Evolutionary conservation across 371 early-diverging fungal species (phyloP), one percentile per base, ranked within the genome.

Genomic region (Amoeboaphelidium protococcarum): DNA sequence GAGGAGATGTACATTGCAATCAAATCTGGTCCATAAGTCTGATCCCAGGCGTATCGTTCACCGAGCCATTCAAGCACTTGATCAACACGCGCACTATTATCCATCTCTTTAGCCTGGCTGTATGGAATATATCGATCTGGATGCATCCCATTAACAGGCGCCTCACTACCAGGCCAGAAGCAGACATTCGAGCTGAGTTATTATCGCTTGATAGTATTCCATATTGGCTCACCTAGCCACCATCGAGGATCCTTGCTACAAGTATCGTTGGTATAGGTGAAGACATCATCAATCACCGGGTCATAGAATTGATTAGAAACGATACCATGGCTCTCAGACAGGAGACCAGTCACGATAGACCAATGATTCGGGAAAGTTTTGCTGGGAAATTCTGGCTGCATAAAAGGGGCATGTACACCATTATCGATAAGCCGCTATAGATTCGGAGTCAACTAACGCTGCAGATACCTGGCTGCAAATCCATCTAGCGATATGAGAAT

Each of bases 321-420:
- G 47, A 94, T 90, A 4, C 92, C 94, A 54, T 92, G 92, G 2
- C 71, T 61, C 42, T 82, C 79, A 0, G 94, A 90, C 55, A 78
- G 83, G 27, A 90, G 58, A 10, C 94, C 94, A 2, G 94, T 91
- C 1, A 69, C 80, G 23, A 92, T 58, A 1, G 88, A 70, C 61
- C 82, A 90, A 57, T 92, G 92, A 60, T 92, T 92, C 3, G 94
- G 82, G 53, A 91, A 91, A 0, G 91, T 90, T 47, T 79, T 65
- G 23, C 64, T 57, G 21, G 64, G 67, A 45, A 70, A 60, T 40
- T 55, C 50, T 2, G 84, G 79, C 23, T 61, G 60, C 74, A 84
- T 70, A 49, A 65, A 70, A 43, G 73, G 63, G 19, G 82, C 75
- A 23, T 44, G 50, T 4, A 60, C 45, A 16, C 64, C 66, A 2